phyloP scores from a whole-genome alignment of 306 rosid genomes.

The Psophocarpus tetragonolobus region DNA sequence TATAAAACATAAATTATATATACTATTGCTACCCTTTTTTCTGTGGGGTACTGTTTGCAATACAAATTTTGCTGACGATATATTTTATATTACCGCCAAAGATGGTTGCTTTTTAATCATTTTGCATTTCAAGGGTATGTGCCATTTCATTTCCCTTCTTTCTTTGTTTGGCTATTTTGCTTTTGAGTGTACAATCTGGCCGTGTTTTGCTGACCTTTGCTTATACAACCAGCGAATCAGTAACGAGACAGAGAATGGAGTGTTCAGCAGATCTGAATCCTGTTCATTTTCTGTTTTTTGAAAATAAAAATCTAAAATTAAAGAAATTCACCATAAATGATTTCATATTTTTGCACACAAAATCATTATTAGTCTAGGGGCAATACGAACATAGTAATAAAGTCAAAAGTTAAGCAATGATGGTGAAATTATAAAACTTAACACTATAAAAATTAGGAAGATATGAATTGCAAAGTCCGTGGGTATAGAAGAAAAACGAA shows the following conservation, averaged over 20 bases:
- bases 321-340: too few species aligned
- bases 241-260: background rate
- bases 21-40: slow-evolving; percentile 36
- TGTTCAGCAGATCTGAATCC: background rate
- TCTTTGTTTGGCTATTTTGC: background rate
- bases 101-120: background rate
- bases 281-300: background rate
- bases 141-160: background rate
- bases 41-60: slow-evolving; percentile 35
- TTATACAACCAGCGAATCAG: background rate
- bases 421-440: too few species aligned
- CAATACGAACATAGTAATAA: too few species aligned
- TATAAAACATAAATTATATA: slow-evolving; percentile 29
- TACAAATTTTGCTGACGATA: slow-evolving; percentile 43
- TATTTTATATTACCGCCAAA: slow-evolving; percentile 3
- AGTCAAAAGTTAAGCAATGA: too few species aligned
- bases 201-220: background rate
- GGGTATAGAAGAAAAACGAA: too few species aligned
- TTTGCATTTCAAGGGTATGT: background rate
- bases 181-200: background rate
- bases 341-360: too few species aligned
- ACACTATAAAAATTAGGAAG: too few species aligned
- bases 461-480: too few species aligned
- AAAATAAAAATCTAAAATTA: background rate
- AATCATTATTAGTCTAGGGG: too few species aligned